Percentiles rank a stretch among this genome's conserved stretches.
phyloP scores from a whole-genome alignment of 2,329 filamentous ascomycete genomes.

The Metarhizium brunneum region DNA sequence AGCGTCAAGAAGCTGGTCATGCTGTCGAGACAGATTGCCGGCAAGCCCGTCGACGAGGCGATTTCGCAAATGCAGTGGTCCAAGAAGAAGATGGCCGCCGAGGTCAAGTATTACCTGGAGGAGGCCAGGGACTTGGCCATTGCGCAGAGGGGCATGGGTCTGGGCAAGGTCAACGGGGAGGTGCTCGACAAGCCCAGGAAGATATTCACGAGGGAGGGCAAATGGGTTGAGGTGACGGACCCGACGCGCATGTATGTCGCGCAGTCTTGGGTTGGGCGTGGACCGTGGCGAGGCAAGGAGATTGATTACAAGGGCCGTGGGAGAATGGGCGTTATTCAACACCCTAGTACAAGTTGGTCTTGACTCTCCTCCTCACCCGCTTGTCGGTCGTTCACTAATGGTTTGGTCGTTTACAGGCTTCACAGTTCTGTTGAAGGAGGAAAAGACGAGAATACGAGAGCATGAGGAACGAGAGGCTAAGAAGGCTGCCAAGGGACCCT shows the following conservation, averaged over 20 bases:
- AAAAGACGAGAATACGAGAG: constrained; percentile 77
- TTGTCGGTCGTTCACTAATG: background rate
- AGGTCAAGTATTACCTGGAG: constrained; percentile 71
- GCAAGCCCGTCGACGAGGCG: constrained; percentile 90
- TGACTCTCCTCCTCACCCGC: background rate
- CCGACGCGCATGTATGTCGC: constrained; percentile 81
- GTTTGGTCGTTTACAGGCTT: constrained; percentile 45
- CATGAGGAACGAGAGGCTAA: constrained; percentile 70
- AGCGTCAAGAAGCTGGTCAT: constrained; percentile 86
- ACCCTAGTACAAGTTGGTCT: constrained; percentile 65
- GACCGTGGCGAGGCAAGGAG: constrained; percentile 46
- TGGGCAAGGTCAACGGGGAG: constrained; percentile 39
- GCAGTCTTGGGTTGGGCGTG: constrained; percentile 85
- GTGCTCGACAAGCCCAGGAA: constrained; percentile 30
- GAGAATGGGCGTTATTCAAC: constrained; percentile 55
- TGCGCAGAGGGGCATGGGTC: constrained; percentile 74
- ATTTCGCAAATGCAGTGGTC: constrained; percentile 92
- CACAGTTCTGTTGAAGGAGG: constrained; percentile 80
- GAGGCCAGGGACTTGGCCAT: constrained; percentile 75
- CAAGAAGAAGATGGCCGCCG: constrained; percentile 82
- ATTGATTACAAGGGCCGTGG: constrained; percentile 71
- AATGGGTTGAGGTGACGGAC: constrained; percentile 60
- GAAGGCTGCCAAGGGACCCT: constrained; percentile 65
- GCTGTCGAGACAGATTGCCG: constrained; percentile 78
- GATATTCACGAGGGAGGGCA: constrained; percentile 68